phyloP scores from a whole-genome alignment of 2,329 filamentous ascomycete genomes.

The Aspergillus uvarum region DNA sequence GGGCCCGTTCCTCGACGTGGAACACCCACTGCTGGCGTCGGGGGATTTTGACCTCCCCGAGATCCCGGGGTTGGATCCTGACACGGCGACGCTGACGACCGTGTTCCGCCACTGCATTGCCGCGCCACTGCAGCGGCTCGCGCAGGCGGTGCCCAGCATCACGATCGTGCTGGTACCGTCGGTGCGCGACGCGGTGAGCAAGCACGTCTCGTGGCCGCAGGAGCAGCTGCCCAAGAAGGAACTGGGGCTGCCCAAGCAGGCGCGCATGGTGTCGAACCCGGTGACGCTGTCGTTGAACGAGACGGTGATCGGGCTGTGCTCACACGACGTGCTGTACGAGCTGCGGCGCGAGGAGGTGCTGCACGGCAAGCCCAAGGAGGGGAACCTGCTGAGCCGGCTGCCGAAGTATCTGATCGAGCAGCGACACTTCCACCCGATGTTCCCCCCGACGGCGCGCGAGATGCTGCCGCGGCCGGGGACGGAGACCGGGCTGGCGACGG shows the following conservation, averaged over 20 bases:
- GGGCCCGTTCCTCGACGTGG: conserved; percentile 87
- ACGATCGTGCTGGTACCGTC: conserved; percentile 83
- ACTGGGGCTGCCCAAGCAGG: conserved; percentile 74
- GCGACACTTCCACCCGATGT: conserved; percentile 85
- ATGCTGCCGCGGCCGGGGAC: conserved; percentile 65
- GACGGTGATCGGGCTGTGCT: conserved; percentile 74
- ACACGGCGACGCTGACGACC: conserved; percentile 75
- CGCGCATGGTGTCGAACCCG: conserved; percentile 80
- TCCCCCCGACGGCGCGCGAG: conserved; percentile 72
- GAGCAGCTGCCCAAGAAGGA: conserved; percentile 69
- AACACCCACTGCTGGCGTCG: conserved; percentile 81
- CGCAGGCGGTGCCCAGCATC: conserved; percentile 68
- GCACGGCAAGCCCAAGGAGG: conserved; percentile 55
- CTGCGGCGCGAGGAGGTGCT: conserved; percentile 71
- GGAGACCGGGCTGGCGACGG: conserved; percentile 61
- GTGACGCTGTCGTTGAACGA: conserved; percentile 90
- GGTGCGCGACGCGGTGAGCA: conserved; percentile 75
- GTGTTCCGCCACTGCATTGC: conserved; percentile 81
- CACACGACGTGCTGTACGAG: conserved; percentile 81
- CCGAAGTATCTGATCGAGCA: conserved; percentile 82
- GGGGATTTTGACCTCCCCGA: conserved; percentile 76
- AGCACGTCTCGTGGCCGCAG: conserved; percentile 84
- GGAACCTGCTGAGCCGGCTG: conserved; percentile 68
- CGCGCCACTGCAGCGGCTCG: conserved; percentile 69
- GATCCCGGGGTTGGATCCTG: conserved; percentile 66